phyloP scores from a whole-genome alignment of 441 rosid species.

The Euphorbia schlechtendalii region DNA sequence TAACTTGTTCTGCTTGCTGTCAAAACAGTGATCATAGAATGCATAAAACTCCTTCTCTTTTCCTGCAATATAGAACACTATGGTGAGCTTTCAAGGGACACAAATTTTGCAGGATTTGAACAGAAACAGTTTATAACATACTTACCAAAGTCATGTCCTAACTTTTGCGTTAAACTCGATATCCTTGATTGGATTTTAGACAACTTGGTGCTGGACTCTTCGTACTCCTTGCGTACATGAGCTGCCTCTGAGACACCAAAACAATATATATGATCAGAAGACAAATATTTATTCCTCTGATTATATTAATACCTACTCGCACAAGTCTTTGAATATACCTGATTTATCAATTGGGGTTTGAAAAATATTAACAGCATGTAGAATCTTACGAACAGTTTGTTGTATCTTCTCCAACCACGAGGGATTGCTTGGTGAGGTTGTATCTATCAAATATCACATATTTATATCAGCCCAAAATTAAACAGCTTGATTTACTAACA shows the following conservation, averaged over 20 bases:
- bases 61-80: slow-evolving; percentile 45
- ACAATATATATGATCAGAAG: slow-evolving; percentile 16
- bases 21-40: slow-evolving; percentile 71
- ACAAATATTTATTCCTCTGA: slow-evolving; percentile 4
- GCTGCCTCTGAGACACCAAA: slow-evolving; percentile 59
- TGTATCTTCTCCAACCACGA: slow-evolving; percentile 95
- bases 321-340: no score
- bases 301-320: neutral
- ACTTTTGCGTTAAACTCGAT: slow-evolving; percentile 72
- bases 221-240: slow-evolving; percentile 77
- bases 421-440: slow-evolving; percentile 37
- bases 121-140: slow-evolving; percentile 17
- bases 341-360: slow-evolving; percentile 73
- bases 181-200: slow-evolving; percentile 82
- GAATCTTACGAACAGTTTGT: slow-evolving; percentile 48
- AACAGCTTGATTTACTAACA: slow-evolving; percentile 8
- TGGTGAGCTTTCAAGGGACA: slow-evolving; percentile 20
- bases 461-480: slow-evolving; percentile 11
- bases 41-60: slow-evolving; percentile 92
- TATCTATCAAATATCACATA: slow-evolving; percentile 31
- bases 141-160: slow-evolving; percentile 80
- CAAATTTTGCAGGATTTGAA: slow-evolving; percentile 8
- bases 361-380: slow-evolving; percentile 71
- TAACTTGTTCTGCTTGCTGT: slow-evolving; percentile 80
- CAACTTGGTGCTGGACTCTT: slow-evolving; percentile 69